These are phyloP conservation scores for Populus tremula DNA, from an alignment of 345 rosid genomes.

Conservation along the genomic window DNA sequence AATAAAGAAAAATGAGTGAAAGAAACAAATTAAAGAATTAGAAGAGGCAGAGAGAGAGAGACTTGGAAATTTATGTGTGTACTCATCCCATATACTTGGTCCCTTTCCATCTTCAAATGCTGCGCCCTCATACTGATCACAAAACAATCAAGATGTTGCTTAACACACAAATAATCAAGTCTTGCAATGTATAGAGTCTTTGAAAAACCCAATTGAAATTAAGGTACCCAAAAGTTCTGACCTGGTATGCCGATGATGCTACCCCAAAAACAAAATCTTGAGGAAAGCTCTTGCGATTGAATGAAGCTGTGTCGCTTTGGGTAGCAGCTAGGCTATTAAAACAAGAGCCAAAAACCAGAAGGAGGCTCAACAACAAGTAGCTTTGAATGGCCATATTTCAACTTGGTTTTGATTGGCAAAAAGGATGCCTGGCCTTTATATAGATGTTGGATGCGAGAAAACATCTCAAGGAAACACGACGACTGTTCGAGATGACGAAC, in stretches of 20 bases:
- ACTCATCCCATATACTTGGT: slow-evolving; percentile 19
- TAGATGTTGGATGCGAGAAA: too few relatives aligned
- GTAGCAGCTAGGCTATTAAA: too few relatives aligned
- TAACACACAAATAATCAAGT: not conserved
- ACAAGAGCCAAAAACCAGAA: too few relatives aligned
- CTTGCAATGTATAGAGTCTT: not conserved
- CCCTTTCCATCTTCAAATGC: slow-evolving; percentile 9
- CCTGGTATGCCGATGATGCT: slow-evolving; percentile 13
- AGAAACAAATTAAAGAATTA: too few relatives aligned
- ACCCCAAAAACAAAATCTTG: slow-evolving; percentile 1
- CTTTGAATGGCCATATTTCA: too few relatives aligned
- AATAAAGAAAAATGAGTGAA: too few relatives aligned
- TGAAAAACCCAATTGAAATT: not conserved
- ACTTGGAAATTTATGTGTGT: slow-evolving; percentile 11
- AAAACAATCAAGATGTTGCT: not conserved
- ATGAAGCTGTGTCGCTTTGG: too few relatives aligned
- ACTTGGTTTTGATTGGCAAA: too few relatives aligned
- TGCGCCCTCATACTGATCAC: slow-evolving; percentile 14
- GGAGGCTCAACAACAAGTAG: too few relatives aligned
- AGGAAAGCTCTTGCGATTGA: not conserved
- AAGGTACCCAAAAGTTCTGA: not conserved
- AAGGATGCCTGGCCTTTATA: too few relatives aligned
- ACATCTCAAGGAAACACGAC: too few relatives aligned
- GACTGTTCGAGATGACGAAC: too few relatives aligned
- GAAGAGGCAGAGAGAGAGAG: not conserved